Evolutionary conservation across 2,329 filamentous ascomycete species (phyloP).

Genomic region (Diaporthe ampelina): DNA sequence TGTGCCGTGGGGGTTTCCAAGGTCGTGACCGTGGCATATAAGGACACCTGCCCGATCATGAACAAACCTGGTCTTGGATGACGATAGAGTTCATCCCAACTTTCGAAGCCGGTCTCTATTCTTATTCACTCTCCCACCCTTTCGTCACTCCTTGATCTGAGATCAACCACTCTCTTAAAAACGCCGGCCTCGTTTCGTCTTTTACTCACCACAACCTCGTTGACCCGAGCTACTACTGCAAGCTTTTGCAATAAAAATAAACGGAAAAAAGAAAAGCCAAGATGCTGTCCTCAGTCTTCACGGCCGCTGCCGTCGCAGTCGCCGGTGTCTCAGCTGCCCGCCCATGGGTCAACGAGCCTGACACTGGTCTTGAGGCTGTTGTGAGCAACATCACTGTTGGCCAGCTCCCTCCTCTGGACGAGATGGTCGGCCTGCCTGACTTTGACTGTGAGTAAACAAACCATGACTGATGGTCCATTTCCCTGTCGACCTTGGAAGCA

Average conservation of each 20-base stretch:
- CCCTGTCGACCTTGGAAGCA: neutral
- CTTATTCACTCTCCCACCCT: constrained; percentile 3
- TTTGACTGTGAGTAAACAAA: constrained; percentile 58
- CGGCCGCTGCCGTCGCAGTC: constrained; percentile 17
- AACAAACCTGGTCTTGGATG: neutral
- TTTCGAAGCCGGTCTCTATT: neutral
- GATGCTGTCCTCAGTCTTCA: constrained; percentile 23
- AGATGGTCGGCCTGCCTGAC: constrained; percentile 65
- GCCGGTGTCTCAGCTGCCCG: constrained; percentile 25
- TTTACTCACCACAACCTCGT: neutral
- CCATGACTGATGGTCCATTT: neutral
- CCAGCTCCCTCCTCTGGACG: constrained; percentile 57
- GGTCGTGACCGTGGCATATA: constrained; percentile 11
- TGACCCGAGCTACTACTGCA: neutral
- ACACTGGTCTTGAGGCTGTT: constrained; percentile 59
- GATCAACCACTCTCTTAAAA: neutral
- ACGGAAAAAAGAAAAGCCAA: neutral
- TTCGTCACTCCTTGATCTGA: constrained; percentile 16
- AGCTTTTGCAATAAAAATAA: constrained; percentile 9
- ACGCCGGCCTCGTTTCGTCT: constrained; percentile 9
- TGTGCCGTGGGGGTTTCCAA: neutral
- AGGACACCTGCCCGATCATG: neutral
- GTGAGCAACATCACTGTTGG: constrained; percentile 53
- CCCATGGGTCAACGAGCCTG: constrained; percentile 51
- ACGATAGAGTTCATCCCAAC: constrained; percentile 30